Base-by-base conservation (phyloP, 441 rosid species). In the Gossypium gossypioides region DNA sequence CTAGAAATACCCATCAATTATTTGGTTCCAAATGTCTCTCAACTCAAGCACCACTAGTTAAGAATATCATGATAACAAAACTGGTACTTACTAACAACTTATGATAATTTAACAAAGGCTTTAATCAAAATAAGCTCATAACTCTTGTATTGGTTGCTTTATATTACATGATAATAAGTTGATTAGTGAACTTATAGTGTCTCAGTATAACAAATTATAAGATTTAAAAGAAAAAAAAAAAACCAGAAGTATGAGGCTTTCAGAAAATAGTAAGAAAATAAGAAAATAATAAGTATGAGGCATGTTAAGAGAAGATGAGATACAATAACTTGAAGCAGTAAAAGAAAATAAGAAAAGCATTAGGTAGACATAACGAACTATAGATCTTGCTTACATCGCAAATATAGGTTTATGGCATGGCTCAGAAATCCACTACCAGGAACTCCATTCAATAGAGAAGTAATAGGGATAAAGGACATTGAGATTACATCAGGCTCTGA, bases 381-480 rank as follows among this genome's bases (percentile, higher is more conserved):
- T 2, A 16, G 42, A 1, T 51, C 44, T 15, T 73, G 78, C 97
- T 92, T 79, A 94, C 99, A 92, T 84, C 96, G 78, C 73, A 94
- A 75, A 76, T 94, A 94, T 18, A 94, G 92, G 83, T 92, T 92
- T 75, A 92, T 90, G 73, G 99, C 97, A 80, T 94, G 97, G 86
- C 91, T 89, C 84, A 92, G 77, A 82, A 90, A 94, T 75, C 99
- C 99, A 74, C 91, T 85, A 74, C 97, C 97, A 0, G 56, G 90
- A 4, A 93, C 91, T 81, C 98, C 99, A 81, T 86, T 91, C 81
- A 92, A 91, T 18, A 95, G 82, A 52, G 97, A 92, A 58, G 98
- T 88, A 50, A 95, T 86, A 18, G 99, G 99, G 67, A 92, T 86
- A 60, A 92, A 92, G 75, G 98, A 83, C 98, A 92, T 87, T 0